Percentiles rank a stretch among this genome's conserved stretches.
Conservation (phyloP, 2,329 filamentous ascomycete genomes). For the Parafenestella ontariensis region DNA sequence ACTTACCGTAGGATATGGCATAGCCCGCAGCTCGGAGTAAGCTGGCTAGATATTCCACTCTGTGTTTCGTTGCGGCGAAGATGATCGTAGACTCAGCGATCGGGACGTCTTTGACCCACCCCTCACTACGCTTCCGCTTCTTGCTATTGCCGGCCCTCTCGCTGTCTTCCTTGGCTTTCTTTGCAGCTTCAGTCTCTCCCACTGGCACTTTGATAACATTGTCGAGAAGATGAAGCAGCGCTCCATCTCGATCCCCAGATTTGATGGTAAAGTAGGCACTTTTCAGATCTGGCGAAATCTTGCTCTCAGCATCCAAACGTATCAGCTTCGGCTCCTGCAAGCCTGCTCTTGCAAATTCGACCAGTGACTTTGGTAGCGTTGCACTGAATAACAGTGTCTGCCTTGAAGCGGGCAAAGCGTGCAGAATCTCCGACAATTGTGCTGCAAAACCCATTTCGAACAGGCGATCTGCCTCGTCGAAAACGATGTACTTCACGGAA, state of each 20-base stretch:
- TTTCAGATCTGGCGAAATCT: conserved; percentile 94
- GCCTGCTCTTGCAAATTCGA: conserved; percentile 94
- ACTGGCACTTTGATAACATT: conserved; percentile 92
- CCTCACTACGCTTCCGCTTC: conserved; percentile 73
- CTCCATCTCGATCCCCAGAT: conserved; percentile 90
- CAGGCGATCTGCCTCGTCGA: conserved; percentile 94
- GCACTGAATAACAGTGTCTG: conserved; percentile 96
- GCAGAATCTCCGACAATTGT: conserved; percentile 90
- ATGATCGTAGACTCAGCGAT: conserved; percentile 93
- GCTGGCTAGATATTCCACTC: conserved; percentile 89
- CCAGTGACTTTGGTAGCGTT: conserved; percentile 89
- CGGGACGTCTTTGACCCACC: conserved; percentile 70
- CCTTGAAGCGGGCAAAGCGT: conserved; percentile 80
- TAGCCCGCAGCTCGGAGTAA: conserved; percentile 85
- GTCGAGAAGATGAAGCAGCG: conserved; percentile 84
- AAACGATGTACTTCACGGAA: conserved; percentile 91
- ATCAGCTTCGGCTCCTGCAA: conserved; percentile 91
- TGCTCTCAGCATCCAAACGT: conserved; percentile 90
- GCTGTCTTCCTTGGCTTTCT: conserved; percentile 53
- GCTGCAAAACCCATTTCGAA: conserved; percentile 99
- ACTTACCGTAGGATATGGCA: conserved; percentile 75
- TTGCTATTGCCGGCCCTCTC: conserved; percentile 61
- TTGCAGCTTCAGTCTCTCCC: conserved; percentile 63
- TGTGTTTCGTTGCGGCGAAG: conserved; percentile 94
- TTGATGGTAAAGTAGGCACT: conserved; percentile 95